Conservation (phyloP, 129 eudicot genomes). For the Dittrichia graveolens region DNA sequence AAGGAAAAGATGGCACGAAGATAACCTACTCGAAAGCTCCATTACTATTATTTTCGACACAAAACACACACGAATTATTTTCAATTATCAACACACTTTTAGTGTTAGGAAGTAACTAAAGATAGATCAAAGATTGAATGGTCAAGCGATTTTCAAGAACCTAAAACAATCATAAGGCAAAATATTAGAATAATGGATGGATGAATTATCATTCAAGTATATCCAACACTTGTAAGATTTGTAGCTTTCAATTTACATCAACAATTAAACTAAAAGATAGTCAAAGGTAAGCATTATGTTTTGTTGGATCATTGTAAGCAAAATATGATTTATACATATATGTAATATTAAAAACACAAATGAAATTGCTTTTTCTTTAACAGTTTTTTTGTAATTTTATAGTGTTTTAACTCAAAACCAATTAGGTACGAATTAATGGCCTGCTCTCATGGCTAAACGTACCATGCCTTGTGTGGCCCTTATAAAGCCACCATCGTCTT, state of each 20-base stretch:
- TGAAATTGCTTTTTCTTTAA: no score
- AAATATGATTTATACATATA: not conserved
- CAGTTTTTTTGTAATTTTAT: no score
- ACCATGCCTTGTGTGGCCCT: no score
- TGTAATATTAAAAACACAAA: no score
- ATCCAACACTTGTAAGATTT: no score
- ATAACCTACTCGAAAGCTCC: constrained; percentile 21
- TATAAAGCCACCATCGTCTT: no score
- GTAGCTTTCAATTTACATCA: not conserved
- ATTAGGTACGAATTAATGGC: no score
- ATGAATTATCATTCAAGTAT: not conserved
- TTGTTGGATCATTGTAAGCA: constrained; percentile 12
- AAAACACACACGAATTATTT: not conserved
- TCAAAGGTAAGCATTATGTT: constrained; percentile 4
- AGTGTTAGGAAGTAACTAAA: constrained; percentile 27
- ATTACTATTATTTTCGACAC: constrained; percentile 10
- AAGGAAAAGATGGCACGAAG: constrained; percentile 3
- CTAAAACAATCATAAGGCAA: constrained; percentile 10
- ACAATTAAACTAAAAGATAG: not conserved
- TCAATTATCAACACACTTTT: constrained; percentile 9
- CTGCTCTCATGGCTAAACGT: no score
- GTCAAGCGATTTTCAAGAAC: constrained; percentile 27
- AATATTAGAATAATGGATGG: constrained; percentile 6
- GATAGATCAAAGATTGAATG: constrained; percentile 25
- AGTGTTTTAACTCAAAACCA: no score